phyloP scores from a whole-genome alignment of 2,329 filamentous ascomycete species.

The Aspergillus piperis region DNA sequence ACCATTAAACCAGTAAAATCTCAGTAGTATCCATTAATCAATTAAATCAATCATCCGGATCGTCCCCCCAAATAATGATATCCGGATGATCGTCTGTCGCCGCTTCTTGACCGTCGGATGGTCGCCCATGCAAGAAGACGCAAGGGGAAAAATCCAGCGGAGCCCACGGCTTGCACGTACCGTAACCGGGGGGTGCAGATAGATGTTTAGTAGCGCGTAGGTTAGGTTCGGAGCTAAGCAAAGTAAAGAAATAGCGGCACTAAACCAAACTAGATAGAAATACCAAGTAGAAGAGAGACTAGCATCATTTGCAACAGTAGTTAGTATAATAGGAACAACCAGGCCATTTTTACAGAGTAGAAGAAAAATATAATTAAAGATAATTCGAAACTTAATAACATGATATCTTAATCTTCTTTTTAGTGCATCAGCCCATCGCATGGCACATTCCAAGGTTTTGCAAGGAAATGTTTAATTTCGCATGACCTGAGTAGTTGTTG shows the following conservation, averaged over 20 bases:
- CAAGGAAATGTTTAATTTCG: neutral
- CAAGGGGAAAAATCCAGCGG: slow-evolving; percentile 24
- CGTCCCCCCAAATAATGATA: slow-evolving; percentile 6
- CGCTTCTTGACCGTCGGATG: slow-evolving; percentile 1
- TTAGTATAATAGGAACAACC: too few species aligned
- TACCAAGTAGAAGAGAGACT: neutral
- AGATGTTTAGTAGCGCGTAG: neutral
- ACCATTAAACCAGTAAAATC: too few species aligned
- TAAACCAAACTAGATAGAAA: too few species aligned
- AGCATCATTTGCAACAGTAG: neutral
- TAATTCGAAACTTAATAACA: too few species aligned
- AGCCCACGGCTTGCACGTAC: slow-evolving; percentile 22
- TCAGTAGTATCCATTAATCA: too few species aligned
- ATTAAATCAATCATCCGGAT: neutral
- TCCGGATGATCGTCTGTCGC: slow-evolving; percentile 22
- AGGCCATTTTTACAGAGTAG: too few species aligned
- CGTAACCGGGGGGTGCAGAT: neutral
- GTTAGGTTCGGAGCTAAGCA: neutral
- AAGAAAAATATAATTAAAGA: too few species aligned
- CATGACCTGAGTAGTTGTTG: neutral
- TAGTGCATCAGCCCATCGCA: neutral
- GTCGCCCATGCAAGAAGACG: slow-evolving; percentile 19
- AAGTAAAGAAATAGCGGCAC: neutral
- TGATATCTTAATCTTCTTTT: too few species aligned
- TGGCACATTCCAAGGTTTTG: neutral